A percentile compares a stretch with the other conserved stretches of the same genome.
Evolutionary conservation across 148 eudicot genomes (phyloP).

Genomic region (Silene uniflora): DNA sequence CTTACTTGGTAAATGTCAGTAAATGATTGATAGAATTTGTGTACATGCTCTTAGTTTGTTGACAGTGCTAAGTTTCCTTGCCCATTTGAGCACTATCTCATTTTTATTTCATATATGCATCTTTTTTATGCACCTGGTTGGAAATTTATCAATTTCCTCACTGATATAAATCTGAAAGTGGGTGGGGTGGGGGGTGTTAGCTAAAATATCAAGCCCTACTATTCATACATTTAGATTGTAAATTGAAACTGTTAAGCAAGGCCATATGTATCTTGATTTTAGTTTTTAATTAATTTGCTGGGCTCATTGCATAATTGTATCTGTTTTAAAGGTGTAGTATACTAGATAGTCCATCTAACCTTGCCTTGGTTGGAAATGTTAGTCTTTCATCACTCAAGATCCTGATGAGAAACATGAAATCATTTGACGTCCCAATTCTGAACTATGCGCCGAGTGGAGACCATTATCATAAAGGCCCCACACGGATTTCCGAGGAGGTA

Average conservation of each 20-base stretch:
- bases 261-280: neutral
- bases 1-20: neutral
- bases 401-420: constrained; percentile 49
- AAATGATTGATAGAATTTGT: neutral
- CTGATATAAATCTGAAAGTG: too few species aligned
- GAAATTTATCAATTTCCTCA: too few species aligned
- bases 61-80: too few species aligned
- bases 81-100: too few species aligned
- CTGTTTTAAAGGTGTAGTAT: constrained; percentile 2
- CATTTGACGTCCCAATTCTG: constrained; percentile 66
- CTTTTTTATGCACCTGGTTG: neutral
- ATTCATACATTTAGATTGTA: neutral
- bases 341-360: constrained; percentile 1
- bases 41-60: too few species aligned
- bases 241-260: too few species aligned
- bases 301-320: neutral
- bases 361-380: constrained; percentile 23
- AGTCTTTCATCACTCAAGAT: constrained; percentile 96
- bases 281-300: neutral
- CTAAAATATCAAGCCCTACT: neutral
- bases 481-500: constrained; percentile 59
- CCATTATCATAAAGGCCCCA: constrained; percentile 29
- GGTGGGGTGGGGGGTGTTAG: too few species aligned
- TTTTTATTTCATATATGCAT: neutral
- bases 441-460: constrained; percentile 50